Base-by-base conservation (phyloP, 2,329 filamentous ascomycete genomes). In the Zymoseptoria tritici region DNA sequence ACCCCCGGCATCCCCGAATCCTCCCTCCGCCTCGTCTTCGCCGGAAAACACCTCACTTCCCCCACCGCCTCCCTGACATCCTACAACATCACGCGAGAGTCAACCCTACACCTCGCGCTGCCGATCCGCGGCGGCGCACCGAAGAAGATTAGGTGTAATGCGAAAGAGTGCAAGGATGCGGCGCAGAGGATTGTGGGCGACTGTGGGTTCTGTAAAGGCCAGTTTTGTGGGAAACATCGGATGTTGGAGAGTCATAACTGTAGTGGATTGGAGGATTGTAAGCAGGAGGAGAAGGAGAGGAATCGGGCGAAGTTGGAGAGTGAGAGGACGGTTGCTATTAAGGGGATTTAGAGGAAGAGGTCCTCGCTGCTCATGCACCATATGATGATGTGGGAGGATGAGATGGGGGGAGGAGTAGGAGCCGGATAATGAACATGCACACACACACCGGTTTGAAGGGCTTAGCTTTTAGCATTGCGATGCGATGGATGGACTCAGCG, bases 141-240 rank as follows among this genome's bases (percentile, higher is more conserved):
- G 63, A 90, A 88, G 79, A 91, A 89, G 82, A 85, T 88, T 68
- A 87, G 89, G 69, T 97, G 94, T 81, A 88, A 83, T 66, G 91
- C 90, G 80, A 92, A 93, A 77, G 87, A 91, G 68, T 97, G 94
- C 85, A 90, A 86, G 73, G 87, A 91, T 69, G 83, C 84, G 29
- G 92, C 91, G 16, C 92, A 97, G 76, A 88, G 90, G 66, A 97
- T 99, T 71, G 90, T 97, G 61, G 94, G 94, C 57, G 93, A 97
- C 79, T 99, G 94, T 78, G 88, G 86, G 62, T 97, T 97, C 81
- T 99, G 94, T 80, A 82, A 88, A 58, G 91, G 92, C 52, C 90
- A 95, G 74, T 97, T 90, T 81, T 99, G 94, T 78, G 90, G 90
- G 69, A 96, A 91, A 80, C 94, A 99, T 78, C 84, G 94, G 59